Percentiles rank a stretch among this genome's conserved stretches.
Conservation (phyloP, 495 filamentous ascomycete species). For the Penicillium bialowiezense region DNA sequence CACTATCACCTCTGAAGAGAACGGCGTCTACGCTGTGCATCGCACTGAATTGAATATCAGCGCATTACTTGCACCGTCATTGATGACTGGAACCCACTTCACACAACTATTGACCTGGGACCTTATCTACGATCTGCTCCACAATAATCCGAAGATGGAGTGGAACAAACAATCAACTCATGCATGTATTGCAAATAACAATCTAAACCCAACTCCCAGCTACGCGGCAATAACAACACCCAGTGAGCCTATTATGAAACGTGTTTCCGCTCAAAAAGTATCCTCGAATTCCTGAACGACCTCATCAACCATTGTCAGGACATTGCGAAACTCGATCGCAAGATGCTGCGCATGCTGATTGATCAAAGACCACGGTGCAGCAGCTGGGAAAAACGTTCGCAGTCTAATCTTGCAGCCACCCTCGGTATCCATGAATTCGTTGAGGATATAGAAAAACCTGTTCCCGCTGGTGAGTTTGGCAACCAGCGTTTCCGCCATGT, state of each 20-base stretch:
- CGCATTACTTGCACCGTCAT: too few species aligned
- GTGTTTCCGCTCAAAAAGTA: slow-evolving; percentile 1
- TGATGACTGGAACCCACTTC: too few species aligned
- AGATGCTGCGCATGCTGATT: slow-evolving; percentile 3
- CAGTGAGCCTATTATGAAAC: too few species aligned
- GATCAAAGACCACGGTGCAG: neutral
- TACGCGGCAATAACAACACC: too few species aligned
- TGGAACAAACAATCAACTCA: neutral
- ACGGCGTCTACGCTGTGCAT: too few species aligned
- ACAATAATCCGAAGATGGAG: neutral
- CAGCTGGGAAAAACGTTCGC: slow-evolving; percentile 1
- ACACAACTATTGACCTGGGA: neutral
- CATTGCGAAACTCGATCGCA: slow-evolving; percentile 3
- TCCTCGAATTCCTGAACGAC: neutral
- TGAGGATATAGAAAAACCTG: slow-evolving; percentile 4
- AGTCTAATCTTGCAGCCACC: slow-evolving; percentile 3
- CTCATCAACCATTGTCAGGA: neutral
- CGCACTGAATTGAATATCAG: too few species aligned
- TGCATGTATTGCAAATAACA: neutral
- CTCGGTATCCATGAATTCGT: slow-evolving; percentile 3
- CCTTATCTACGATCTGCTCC: neutral
- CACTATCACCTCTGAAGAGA: too few species aligned
- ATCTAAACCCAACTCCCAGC: too few species aligned
- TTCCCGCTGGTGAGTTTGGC: slow-evolving; percentile 3
- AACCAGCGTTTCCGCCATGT: neutral